A percentile compares a stretch with the other conserved stretches of the same genome.
Conservation (phyloP, 2,329 filamentous ascomycete genomes). For the Calycina herbarum region DNA sequence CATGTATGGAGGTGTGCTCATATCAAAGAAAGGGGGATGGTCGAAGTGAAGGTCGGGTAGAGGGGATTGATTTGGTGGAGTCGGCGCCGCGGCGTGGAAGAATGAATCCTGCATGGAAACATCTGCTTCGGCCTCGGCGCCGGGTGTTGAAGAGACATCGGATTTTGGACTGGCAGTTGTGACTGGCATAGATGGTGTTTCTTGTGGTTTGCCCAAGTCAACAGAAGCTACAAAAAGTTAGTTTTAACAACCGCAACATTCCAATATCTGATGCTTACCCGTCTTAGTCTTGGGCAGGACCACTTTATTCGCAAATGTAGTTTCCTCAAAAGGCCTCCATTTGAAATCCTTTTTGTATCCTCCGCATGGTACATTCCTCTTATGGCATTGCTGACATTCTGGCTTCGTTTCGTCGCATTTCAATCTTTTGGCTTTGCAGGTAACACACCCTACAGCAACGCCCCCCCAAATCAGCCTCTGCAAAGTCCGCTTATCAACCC, state of each 20-base stretch:
- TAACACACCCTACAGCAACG: conserved; percentile 60
- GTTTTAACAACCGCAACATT: background rate
- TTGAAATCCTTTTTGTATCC: conserved; percentile 77
- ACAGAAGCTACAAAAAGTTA: conserved; percentile 26
- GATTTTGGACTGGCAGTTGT: conserved; percentile 20
- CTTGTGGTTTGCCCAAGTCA: conserved; percentile 25
- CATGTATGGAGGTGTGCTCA: conserved; percentile 34
- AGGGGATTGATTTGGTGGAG: conserved; percentile 24
- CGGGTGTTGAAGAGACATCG: conserved; percentile 31
- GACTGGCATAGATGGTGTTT: conserved; percentile 18
- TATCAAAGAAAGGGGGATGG: conserved; percentile 35
- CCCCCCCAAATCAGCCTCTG: conserved; percentile 17
- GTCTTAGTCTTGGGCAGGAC: conserved; percentile 30
- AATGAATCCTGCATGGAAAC: conserved; percentile 35
- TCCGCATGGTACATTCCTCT: conserved; percentile 64
- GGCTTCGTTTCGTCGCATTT: conserved; percentile 76
- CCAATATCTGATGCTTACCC: conserved; percentile 21
- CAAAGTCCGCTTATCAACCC: conserved; percentile 24
- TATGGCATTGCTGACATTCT: conserved; percentile 64
- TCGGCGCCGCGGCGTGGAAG: conserved; percentile 33
- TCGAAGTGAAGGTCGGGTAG: conserved; percentile 31
- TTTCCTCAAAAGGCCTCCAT: conserved; percentile 70
- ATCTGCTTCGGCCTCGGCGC: conserved; percentile 29
- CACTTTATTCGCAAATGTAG: conserved; percentile 50
- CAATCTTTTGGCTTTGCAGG: conserved; percentile 70